These are phyloP conservation scores for Boechera retrofracta DNA, from an alignment of 345 rosid species.

Conservation along the genomic window DNA sequence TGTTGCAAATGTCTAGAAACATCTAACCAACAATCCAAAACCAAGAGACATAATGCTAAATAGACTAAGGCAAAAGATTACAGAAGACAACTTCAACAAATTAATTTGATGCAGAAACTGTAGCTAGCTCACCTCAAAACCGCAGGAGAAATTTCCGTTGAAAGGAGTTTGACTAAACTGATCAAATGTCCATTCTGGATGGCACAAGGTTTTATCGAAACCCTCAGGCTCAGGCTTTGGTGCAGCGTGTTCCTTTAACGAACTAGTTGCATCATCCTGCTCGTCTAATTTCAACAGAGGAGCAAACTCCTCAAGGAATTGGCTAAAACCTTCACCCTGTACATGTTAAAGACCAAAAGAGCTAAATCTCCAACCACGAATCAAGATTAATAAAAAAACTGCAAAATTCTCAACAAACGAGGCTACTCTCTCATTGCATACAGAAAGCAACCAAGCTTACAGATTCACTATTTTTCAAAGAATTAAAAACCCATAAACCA, in stretches of 20 bases:
- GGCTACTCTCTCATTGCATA: not conserved
- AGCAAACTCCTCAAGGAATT: conserved; percentile 62
- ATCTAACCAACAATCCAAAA: conserved; percentile 13
- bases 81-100: not conserved
- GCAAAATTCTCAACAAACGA: not conserved
- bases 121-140: conserved; percentile 54
- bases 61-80: not conserved
- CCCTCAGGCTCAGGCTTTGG: conserved; percentile 57
- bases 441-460: conserved; percentile 20
- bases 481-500: not conserved
- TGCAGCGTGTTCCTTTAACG: conserved; percentile 50
- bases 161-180: conserved; percentile 47
- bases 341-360: conserved; percentile 13
- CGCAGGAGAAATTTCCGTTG: conserved; percentile 21
- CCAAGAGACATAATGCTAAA: not conserved
- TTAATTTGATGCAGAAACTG: conserved; percentile 14
- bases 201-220: conserved; percentile 46
- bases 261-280: conserved; percentile 86
- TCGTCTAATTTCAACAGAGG: conserved; percentile 66
- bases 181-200: conserved; percentile 53
- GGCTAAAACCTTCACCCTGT: conserved; percentile 72
- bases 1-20: not conserved
- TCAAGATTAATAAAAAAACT: not conserved
- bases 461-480: not conserved
- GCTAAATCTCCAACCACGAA: not conserved